Conservation (phyloP, 2,329 filamentous ascomycete genomes). For the Pseudogymnoascus sp. region DNA sequence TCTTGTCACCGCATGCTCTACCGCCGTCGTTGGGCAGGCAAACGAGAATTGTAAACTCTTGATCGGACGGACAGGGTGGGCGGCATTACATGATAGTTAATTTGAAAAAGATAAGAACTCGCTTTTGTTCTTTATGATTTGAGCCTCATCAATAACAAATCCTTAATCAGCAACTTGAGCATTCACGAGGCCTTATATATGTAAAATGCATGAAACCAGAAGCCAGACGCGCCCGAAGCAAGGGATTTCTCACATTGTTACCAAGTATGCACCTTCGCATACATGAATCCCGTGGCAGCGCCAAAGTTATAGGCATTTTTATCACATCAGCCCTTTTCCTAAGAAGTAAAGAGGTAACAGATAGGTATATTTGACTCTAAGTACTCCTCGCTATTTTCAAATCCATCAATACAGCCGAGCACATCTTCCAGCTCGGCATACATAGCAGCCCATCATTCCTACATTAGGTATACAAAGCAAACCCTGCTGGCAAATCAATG, state of each 20-base stretch:
- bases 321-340: too few relatives aligned
- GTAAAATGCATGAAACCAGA: neutral
- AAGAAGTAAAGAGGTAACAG: neutral
- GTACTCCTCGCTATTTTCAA: constrained; percentile 7
- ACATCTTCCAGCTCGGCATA: neutral
- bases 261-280: too few relatives aligned
- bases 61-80: neutral
- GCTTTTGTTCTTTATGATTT: too few relatives aligned
- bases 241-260: neutral
- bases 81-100: neutral
- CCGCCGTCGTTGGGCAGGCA: neutral
- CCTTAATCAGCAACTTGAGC: neutral
- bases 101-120: too few relatives aligned
- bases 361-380: constrained; percentile 1
- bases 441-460: neutral
- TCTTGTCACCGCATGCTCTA: neutral
- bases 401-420: neutral
- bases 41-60: neutral
- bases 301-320: too few relatives aligned
- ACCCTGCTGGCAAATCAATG: neutral
- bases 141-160: too few relatives aligned
- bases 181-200: neutral
- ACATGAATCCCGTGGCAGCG: too few relatives aligned
- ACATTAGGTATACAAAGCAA: neutral
- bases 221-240: neutral